A percentile compares a stretch with the other conserved stretches of the same genome.
phyloP scores from a whole-genome alignment of 805 yeast genomes.

The Grigorovia humatica region DNA sequence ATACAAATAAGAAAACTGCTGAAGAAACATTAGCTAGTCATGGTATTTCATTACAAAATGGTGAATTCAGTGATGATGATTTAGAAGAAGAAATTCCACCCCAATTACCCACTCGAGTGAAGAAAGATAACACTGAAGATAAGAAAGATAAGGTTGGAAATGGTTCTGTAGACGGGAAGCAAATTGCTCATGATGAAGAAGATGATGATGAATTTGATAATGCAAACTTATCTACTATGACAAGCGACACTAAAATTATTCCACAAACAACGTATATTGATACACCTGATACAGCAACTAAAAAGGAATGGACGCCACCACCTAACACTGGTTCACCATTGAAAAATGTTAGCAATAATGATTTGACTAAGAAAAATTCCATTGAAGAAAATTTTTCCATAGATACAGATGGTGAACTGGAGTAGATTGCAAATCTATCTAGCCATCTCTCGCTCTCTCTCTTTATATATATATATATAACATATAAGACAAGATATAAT shows the following conservation, averaged over 20 bases:
- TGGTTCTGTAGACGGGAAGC: constrained; percentile 1
- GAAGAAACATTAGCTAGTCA: constrained; percentile 24
- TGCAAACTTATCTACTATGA: constrained; percentile 4
- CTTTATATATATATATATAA: no score
- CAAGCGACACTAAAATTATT: constrained; percentile 14
- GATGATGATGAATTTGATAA: constrained; percentile 1
- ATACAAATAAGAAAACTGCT: constrained; percentile 6
- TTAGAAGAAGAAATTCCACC: constrained; percentile 24
- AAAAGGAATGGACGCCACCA: constrained; percentile 13
- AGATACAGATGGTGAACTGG: constrained; percentile 26
- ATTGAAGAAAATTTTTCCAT: constrained; percentile 22
- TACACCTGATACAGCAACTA: constrained; percentile 18
- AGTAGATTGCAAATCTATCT: not conserved
- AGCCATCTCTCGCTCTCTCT: no score
- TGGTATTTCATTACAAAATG: constrained; percentile 23
- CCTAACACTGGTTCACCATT: not conserved
- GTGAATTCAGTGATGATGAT: constrained; percentile 24
- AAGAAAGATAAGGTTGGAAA: not conserved
- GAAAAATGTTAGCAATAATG: constrained; percentile 7
- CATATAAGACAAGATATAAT: no score
- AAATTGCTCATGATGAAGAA: not conserved
- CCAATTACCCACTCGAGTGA: constrained; percentile 21
- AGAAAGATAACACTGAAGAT: not conserved
- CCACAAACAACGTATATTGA: constrained; percentile 27
- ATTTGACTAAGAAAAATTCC: not conserved